Base-by-base conservation (phyloP, 495 filamentous ascomycete genomes). In the Podospora sp. region DNA sequence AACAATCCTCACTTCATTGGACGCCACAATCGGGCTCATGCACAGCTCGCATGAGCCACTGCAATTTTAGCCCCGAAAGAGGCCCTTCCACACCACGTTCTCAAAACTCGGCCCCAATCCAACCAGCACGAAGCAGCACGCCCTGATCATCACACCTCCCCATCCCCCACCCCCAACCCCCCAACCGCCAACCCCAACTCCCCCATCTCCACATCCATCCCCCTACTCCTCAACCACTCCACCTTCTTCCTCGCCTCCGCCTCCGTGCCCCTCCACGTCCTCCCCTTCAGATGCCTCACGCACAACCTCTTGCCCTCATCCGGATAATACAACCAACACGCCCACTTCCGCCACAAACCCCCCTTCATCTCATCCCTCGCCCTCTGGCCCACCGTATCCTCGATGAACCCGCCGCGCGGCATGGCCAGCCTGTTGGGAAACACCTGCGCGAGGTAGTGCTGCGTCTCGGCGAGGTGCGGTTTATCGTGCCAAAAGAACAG, bases 401-500 rank as follows among this genome's bases (percentile, higher is more conserved):
- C 81, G 46, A 83, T 83, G 66, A 83, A 83, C 51, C 73, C 75
- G 20, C 81, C 81, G 18, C 81, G 70, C 14, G 72, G 67, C 27
- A 83, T 73, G 11, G 79, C 74, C 33, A 77, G 66, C 27, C 81
- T 77, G 29, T 55, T 76, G 16, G 80, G 75, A 63, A 82, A 83
- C 40, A 83, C 71, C 1, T 73, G 78, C 16, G 70, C 65, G 1
- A 82, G 73, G 63, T 83, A 83, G 63, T 83, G 81, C 16, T 68
- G 68, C 57, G 76, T 81, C 22, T 75, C 75, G 16, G 79, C 81
- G 0, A 83, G 29, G 65, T 83, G 81, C 14, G 81, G 79, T 65
- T 83, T 83, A 68, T 83, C 81, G 67, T 82, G 79, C 81, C 81
- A 83, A 72, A 83, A 79, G 66, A 83, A 83, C 51, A 83, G 76